Evolutionary conservation across 495 filamentous ascomycete species (phyloP).

Genomic region (Penicillium coprophilum): DNA sequence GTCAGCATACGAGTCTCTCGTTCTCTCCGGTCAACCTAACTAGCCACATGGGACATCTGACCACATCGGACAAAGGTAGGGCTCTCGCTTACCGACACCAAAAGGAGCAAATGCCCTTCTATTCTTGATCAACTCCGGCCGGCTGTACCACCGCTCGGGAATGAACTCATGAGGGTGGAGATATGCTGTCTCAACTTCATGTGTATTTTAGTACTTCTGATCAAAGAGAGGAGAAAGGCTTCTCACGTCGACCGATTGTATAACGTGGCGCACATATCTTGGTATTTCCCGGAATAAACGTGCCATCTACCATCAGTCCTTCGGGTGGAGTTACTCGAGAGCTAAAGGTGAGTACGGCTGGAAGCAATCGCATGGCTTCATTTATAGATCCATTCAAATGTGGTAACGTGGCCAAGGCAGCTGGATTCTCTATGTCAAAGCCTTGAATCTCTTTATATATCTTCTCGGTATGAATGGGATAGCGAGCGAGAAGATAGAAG

Average conservation of each 20-base stretch:
- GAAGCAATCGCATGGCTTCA: constrained; percentile 48
- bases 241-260: constrained; percentile 33
- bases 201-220: background rate
- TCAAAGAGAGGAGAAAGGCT: background rate
- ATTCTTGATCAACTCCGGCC: constrained; percentile 34
- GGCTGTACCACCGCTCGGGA: constrained; percentile 51
- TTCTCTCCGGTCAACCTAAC: background rate
- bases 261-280: constrained; percentile 36
- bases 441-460: constrained; percentile 18
- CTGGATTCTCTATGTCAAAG: constrained; percentile 3
- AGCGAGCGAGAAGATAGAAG: constrained; percentile 37
- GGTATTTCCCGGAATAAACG: constrained; percentile 48
- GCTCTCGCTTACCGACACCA: constrained; percentile 28
- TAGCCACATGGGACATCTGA: background rate
- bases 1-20: background rate
- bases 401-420: constrained; percentile 2
- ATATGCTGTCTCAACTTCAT: constrained; percentile 14
- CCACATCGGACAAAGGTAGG: no score
- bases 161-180: constrained; percentile 34
- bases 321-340: constrained; percentile 42
- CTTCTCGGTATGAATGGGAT: constrained; percentile 19
- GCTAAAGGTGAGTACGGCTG: constrained; percentile 34
- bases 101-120: constrained; percentile 52
- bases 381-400: constrained; percentile 49
- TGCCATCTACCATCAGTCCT: constrained; percentile 48